These are phyloP conservation scores for Solanum raphanifolium DNA, from an alignment of 257 asterid genomes.

Conservation along the genomic window DNA sequence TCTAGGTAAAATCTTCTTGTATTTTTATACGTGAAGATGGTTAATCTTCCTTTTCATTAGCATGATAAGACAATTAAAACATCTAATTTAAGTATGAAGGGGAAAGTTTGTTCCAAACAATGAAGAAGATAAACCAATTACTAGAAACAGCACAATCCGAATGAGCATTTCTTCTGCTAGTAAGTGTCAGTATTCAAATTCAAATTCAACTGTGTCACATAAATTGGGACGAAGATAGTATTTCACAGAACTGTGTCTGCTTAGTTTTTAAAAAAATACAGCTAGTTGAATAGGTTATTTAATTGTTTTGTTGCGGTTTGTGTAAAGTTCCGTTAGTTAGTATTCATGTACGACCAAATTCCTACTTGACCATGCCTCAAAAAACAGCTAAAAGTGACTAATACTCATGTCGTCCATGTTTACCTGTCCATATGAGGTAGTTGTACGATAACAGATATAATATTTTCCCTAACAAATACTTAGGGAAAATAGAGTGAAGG, in stretches of 20 bases:
- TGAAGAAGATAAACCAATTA: not conserved
- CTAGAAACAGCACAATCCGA: not conserved
- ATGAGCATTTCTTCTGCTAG: too few species aligned
- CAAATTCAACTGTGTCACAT: too few species aligned
- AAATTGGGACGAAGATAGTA: too few species aligned
- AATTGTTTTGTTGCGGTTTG: not conserved
- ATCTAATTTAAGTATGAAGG: too few species aligned
- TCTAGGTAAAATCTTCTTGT: not conserved
- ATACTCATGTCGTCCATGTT: too few species aligned
- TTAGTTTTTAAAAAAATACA: not conserved
- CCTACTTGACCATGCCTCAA: not conserved
- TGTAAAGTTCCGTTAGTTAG: not conserved
- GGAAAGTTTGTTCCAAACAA: not conserved
- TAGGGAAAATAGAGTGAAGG: too few species aligned
- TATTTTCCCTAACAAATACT: too few species aligned
- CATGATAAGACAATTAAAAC: too few species aligned
- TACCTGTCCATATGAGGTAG: too few species aligned
- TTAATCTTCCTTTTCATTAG: not conserved
- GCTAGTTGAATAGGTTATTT: not conserved
- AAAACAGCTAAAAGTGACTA: not conserved
- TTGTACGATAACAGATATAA: too few species aligned
- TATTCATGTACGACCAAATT: not conserved
- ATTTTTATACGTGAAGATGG: not conserved
- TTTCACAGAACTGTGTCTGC: not conserved
- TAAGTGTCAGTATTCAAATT: too few species aligned